phyloP scores from a whole-genome alignment of 768 basidiomycete genomes.

The Lentinula sp. region DNA sequence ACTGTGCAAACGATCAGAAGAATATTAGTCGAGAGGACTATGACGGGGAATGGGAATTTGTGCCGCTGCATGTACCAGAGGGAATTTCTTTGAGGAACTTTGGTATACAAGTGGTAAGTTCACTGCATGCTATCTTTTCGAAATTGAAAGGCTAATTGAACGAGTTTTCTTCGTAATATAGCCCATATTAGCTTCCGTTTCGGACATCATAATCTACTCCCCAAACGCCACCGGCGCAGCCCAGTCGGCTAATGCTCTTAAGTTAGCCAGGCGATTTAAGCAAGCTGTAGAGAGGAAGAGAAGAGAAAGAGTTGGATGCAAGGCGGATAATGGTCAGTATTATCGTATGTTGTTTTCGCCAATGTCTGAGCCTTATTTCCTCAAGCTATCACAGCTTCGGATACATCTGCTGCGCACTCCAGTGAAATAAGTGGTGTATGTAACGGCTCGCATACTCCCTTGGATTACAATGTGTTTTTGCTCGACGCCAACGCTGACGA shows the following conservation, averaged over 20 bases:
- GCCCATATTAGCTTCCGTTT: conserved; percentile 85
- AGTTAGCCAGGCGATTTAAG: conserved; percentile 61
- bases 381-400: not conserved
- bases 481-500: conserved; percentile 49
- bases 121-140: conserved; percentile 5
- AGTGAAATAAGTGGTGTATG: not conserved
- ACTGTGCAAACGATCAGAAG: conserved; percentile 1
- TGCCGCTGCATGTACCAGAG: conserved; percentile 67
- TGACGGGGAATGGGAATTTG: conserved; percentile 54
- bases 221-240: conserved; percentile 47
- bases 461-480: conserved; percentile 75
- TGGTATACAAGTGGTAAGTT: conserved; percentile 73
- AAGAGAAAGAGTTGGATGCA: conserved; percentile 32
- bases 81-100: conserved; percentile 85
- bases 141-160: conserved; percentile 1
- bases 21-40: not conserved
- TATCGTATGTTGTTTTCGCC: not conserved
- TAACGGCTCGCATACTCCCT: conserved; percentile 23
- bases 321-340: conserved; percentile 4
- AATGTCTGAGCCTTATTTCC: not conserved
- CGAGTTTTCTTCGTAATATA: conserved; percentile 17
- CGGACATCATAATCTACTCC: conserved; percentile 86
- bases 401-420: not conserved
- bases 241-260: conserved; percentile 42
- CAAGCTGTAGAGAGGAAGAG: conserved; percentile 56